Base-by-base conservation (phyloP, 1,284 basidiomycete species). In the Pseudozyma sp. region DNA sequence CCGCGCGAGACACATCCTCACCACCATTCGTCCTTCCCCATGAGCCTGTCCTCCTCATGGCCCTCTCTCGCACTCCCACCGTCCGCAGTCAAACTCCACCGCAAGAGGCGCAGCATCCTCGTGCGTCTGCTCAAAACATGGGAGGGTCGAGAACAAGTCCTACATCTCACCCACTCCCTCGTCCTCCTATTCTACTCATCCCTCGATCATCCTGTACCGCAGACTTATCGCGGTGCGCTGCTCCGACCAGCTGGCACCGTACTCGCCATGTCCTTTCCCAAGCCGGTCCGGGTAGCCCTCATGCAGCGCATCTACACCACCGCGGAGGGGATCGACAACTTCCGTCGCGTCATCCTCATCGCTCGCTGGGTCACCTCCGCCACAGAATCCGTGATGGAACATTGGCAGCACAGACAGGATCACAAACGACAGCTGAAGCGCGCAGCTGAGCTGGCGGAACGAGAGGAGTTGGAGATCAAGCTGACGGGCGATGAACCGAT, bases 251-350 rank as follows among this genome's bases (percentile, higher is more conserved):
- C 58, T 5, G 67, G 63, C 0, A 59, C 59, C 6, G 46, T 67
- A 19, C 17, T 75, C 11, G 55, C 67, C 9, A 19, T 57, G 19
- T 51, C 59, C 1, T 66, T 75, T 29, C 64, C 72, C 16, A 51
- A 53, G 5, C 55, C 72, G 8, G 37, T 61, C 1, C 43, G 72
- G 7, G 56, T 61, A 0, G 62, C 62, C n/a, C 33, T 65, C 10
- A 66, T 75, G 67, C 72, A 75, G 52, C 35, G 67, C 11, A 75
- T 75, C 67, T 75, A 75, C 42, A 75, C 67, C 0, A 58, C 60
- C 4, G 72, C 63, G 16, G 72, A 75, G 30, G 72, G 56, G 4
- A 53, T 75, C 37, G 72, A 66, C 49, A 75, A 70, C 17, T 63
- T 75, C n/a, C 63, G 72, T 6, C 63, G 72, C 11, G 58, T 67